A percentile compares a stretch with the other conserved stretches of the same genome.
These are phyloP conservation scores for Botryotinia globosa DNA, from an alignment of 2,329 filamentous ascomycete species.

Conservation along the genomic window DNA sequence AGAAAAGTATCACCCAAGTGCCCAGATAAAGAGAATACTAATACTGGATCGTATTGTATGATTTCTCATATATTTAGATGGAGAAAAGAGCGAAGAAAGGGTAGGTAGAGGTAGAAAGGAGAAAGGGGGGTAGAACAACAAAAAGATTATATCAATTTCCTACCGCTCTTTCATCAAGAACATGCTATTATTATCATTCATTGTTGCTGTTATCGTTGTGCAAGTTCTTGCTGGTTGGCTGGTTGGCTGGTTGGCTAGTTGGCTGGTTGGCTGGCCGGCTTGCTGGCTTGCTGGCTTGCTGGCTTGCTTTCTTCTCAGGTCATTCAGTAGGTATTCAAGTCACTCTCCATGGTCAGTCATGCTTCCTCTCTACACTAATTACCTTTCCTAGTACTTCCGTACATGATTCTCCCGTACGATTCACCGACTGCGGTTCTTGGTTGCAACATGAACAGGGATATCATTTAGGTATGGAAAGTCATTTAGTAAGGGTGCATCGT, in stretches of 20 bases:
- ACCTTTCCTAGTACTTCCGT: not conserved
- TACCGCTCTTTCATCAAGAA: not conserved
- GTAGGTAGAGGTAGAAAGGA: not conserved
- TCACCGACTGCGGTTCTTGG: constrained; percentile 6
- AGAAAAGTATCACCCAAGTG: not conserved
- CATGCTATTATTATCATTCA: not conserved
- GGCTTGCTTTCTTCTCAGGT: not conserved
- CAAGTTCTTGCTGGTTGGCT: constrained; percentile 1
- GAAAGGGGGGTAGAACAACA: not conserved
- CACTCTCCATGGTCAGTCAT: not conserved
- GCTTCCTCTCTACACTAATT: not conserved
- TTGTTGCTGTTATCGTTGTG: not conserved
- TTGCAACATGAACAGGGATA: constrained; percentile 10
- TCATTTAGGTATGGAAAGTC: not conserved
- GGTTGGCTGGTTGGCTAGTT: not conserved
- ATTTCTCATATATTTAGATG: constrained; percentile 4
- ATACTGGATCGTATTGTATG: not conserved
- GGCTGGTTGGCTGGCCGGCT: not conserved
- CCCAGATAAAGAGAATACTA: not conserved
- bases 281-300: not conserved
- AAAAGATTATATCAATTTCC: not conserved
- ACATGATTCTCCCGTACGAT: constrained; percentile 10
- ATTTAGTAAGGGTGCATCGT: constrained; percentile 4
- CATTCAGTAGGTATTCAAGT: not conserved
- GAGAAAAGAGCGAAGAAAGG: not conserved